Conservation (phyloP, 169 alveolate species). For the Perkinsus marinus region DNA sequence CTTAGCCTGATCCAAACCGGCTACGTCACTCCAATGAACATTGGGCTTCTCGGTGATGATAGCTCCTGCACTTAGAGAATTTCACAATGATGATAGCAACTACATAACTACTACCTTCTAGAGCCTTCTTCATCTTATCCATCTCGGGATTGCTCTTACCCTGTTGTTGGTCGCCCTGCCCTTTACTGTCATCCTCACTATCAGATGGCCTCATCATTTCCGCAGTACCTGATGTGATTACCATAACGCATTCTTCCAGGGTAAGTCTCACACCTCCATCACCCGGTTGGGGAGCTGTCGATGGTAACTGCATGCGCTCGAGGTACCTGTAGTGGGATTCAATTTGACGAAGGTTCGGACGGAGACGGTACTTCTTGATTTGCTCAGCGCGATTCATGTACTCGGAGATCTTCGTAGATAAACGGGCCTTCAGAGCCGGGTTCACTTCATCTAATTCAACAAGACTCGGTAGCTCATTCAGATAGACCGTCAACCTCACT, state of each 20-base stretch:
- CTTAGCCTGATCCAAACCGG: constrained; percentile 75
- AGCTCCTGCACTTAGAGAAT: background rate
- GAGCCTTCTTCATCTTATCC: background rate
- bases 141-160: background rate
- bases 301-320: background rate
- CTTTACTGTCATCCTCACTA: background rate
- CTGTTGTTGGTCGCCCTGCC: background rate
- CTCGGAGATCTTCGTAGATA: constrained; percentile 24
- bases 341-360: background rate
- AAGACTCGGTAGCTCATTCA: background rate
- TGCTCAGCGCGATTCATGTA: constrained; percentile 33
- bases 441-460: constrained; percentile 14
- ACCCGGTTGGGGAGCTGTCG: background rate
- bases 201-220: background rate
- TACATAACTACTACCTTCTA: background rate
- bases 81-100: background rate
- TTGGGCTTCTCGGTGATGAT: constrained; percentile 58
- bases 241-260: too few species aligned
- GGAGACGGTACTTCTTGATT: constrained; percentile 9
- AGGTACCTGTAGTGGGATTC: background rate
- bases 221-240: background rate
- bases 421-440: constrained; percentile 16
- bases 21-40: constrained; percentile 73
- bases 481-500: background rate
- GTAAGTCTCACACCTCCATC: background rate